Evolutionary conservation across 2,329 filamentous ascomycete species (phyloP).

Genomic region (Sarocladiaceae sp.): DNA sequence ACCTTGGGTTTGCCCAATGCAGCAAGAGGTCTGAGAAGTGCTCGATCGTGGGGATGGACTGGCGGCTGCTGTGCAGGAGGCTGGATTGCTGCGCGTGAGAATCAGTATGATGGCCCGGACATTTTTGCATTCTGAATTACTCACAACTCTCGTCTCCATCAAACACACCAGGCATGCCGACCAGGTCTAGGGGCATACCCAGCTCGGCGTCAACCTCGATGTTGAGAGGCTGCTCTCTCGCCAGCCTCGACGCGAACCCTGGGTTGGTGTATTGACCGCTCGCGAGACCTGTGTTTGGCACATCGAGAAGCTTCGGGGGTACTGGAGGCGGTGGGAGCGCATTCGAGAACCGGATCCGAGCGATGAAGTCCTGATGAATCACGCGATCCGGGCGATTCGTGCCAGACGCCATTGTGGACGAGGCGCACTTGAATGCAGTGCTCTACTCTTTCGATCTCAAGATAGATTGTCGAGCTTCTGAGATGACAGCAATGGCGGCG

Average conservation of each 20-base stretch:
- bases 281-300: constrained; percentile 85
- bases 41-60: constrained; percentile 76
- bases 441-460: neutral
- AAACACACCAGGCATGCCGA: constrained; percentile 91
- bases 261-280: constrained; percentile 86
- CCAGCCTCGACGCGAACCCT: constrained; percentile 81
- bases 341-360: constrained; percentile 92
- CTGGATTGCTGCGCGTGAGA: constrained; percentile 61
- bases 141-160: constrained; percentile 90
- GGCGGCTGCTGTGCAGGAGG: constrained; percentile 64
- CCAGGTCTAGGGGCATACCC: constrained; percentile 92
- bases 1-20: constrained; percentile 79
- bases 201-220: constrained; percentile 97
- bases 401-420: constrained; percentile 27
- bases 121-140: constrained; percentile 25
- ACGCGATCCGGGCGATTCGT: constrained; percentile 46
- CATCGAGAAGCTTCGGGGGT: constrained; percentile 93
- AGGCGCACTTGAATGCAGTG: too few species aligned
- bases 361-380: constrained; percentile 93
- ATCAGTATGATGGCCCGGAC: neutral
- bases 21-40: constrained; percentile 75
- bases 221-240: constrained; percentile 86
- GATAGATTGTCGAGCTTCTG: neutral
- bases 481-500: neutral
- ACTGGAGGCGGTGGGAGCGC: constrained; percentile 88